Evolutionary conservation across 345 rosid species (phyloP), one percentile per base, ranked within the genome.

Genomic region (Triadica sebifera): DNA sequence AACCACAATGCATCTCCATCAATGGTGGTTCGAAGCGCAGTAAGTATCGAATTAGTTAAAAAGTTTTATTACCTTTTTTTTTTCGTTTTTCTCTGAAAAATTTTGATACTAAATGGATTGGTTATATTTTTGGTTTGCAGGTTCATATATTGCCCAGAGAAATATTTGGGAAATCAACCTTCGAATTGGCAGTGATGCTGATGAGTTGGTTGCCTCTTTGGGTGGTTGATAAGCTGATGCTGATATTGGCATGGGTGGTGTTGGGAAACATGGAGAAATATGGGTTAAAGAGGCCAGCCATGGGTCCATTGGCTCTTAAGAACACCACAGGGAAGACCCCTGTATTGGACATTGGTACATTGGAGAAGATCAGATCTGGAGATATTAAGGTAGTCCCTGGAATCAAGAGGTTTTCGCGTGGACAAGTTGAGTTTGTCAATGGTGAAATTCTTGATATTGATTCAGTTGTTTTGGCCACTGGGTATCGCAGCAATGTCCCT

Each of bases 101-200:
- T 50, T 20, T 47, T 58, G 43, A 20, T 56, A 45, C 46, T 71
- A 55, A 71, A 0, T 20, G 8, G 24, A 20, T 55, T 51, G 1
- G 9, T 39, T 4, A 15, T 0, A 15, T 6, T 61, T 72, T 61
- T 29, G 1, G 34, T 29, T 29, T 61, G 77, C 85, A 92, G 97
- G 92, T 93, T 74, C 97, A 93, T 77, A 95, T 91, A n/a, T 81
- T 93, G 70, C 98, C 98, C 5, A 88, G 97, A 77, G 95, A 89
- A 85, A 80, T 89, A 6, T 38, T 91, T 12, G 98, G 98, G 5
- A 91, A 68, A 78, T 91, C 97, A 60, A 93, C 94, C 37, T 93
- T 88, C 25, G 89, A 89, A 80, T 70, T 87, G 52, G 89, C 90
- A 0, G 79, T 85, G 73, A 50, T 73, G 65, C 41, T 93, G 75